Percentiles rank a stretch among this genome's conserved stretches.
These are phyloP conservation scores for Juglanconis juglandina DNA, from an alignment of 2,329 filamentous ascomycete genomes.

Conservation along the genomic window DNA sequence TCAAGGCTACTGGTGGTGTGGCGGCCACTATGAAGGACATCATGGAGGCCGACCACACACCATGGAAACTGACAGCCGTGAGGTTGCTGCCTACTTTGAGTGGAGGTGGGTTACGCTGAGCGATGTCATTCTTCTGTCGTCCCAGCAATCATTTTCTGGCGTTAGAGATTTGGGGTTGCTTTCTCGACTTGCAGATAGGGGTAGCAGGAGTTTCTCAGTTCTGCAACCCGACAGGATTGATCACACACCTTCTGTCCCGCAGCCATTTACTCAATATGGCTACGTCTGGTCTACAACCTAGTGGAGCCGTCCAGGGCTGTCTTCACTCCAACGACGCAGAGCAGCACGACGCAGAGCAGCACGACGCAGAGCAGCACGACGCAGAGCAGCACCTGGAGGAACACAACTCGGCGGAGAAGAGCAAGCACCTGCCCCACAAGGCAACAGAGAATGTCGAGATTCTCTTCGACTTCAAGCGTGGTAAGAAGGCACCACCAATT, in stretches of 20 bases:
- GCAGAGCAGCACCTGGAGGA: too few species aligned
- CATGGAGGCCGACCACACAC: too few species aligned
- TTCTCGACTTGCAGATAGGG: background rate
- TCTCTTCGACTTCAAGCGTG: background rate
- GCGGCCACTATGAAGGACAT: too few species aligned
- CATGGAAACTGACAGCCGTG: background rate
- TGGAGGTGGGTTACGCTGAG: background rate
- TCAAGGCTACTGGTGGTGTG: too few species aligned
- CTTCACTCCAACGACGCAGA: background rate
- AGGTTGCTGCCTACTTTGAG: background rate
- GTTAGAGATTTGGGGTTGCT: background rate
- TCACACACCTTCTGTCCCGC: background rate
- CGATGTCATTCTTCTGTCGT: background rate
- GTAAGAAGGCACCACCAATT: background rate
- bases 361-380: too few species aligned
- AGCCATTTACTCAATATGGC: background rate
- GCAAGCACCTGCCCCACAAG: background rate
- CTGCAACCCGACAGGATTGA: background rate
- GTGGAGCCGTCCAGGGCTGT: background rate
- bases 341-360: too few species aligned
- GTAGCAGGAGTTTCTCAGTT: background rate
- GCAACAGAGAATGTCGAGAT: background rate
- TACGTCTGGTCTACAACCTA: background rate
- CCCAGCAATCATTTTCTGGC: background rate
- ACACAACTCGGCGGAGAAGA: background rate